Evolutionary conservation across 2,329 filamentous ascomycete genomes (phyloP).

Genomic region (Fusarium sp.): DNA sequence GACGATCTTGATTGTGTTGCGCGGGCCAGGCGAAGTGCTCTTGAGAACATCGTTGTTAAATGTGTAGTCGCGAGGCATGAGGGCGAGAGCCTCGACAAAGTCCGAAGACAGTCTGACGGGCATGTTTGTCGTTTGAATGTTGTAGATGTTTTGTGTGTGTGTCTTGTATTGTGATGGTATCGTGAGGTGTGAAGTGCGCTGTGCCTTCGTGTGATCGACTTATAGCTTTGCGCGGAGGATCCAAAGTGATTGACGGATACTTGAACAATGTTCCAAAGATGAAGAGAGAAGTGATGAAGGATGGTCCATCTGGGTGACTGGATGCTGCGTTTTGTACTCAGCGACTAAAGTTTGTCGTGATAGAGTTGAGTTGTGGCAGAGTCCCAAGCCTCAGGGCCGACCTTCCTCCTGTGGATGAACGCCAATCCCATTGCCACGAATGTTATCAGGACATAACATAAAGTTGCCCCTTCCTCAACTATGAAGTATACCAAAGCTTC

Average conservation of each 20-base stretch:
- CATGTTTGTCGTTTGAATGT: background rate
- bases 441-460: background rate
- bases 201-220: background rate
- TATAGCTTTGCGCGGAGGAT: background rate
- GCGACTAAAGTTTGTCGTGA: background rate
- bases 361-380: background rate
- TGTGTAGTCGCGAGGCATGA: background rate
- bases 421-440: background rate
- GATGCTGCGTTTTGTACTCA: background rate
- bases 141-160: background rate
- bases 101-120: too few species aligned
- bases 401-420: background rate
- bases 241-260: conserved; percentile 9
- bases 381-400: background rate
- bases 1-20: conserved; percentile 41
- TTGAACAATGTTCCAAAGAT: conserved; percentile 11
- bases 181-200: background rate
- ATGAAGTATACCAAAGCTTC: background rate
- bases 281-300: conserved; percentile 1
- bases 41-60: conserved; percentile 20
- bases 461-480: background rate
- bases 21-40: conserved; percentile 7
- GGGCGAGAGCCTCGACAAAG: background rate
- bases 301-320: background rate
- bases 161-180: background rate